Conservation (phyloP, 2,329 filamentous ascomycete species). For the Endothia cerciana region DNA sequence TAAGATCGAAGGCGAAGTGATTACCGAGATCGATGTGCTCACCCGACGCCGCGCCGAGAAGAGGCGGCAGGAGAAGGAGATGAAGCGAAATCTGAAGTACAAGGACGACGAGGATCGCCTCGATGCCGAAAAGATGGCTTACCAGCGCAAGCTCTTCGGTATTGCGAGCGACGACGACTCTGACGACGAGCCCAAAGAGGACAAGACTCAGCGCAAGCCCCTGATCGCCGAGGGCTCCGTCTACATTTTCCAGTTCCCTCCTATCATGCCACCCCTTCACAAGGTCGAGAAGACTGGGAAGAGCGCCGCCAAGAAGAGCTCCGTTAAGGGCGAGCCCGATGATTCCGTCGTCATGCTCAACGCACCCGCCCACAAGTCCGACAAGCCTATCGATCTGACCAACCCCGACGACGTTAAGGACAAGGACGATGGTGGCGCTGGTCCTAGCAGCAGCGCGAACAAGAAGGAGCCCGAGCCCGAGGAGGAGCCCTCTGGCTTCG, state of each 20-base stretch:
- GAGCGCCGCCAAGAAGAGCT: slow-evolving; percentile 27
- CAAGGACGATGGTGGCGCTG: slow-evolving; percentile 34
- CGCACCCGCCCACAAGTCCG: slow-evolving; percentile 34
- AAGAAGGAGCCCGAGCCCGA: slow-evolving; percentile 35
- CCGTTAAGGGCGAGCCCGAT: slow-evolving; percentile 48
- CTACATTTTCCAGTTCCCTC: slow-evolving; percentile 69
- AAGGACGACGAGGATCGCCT: slow-evolving; percentile 37
- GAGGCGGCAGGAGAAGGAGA: slow-evolving; percentile 30
- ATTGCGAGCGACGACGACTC: slow-evolving; percentile 29
- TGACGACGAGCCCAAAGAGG: slow-evolving; percentile 19
- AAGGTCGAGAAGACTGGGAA: slow-evolving; percentile 29
- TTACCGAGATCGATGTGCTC: slow-evolving; percentile 45
- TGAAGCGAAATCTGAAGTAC: slow-evolving; percentile 31
- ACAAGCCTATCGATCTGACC: slow-evolving; percentile 49
- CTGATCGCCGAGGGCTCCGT: slow-evolving; percentile 54
- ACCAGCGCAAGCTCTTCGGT: slow-evolving; percentile 38
- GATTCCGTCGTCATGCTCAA: slow-evolving; percentile 45
- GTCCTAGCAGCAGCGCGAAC: slow-evolving; percentile 36
- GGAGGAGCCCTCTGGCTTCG: slow-evolving; percentile 54
- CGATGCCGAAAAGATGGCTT: slow-evolving; percentile 39
- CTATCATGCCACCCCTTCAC: slow-evolving; percentile 61
- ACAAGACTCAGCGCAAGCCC: slow-evolving; percentile 29
- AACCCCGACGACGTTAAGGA: slow-evolving; percentile 33
- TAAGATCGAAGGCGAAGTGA: slow-evolving; percentile 51
- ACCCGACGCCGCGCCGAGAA: slow-evolving; percentile 33